Evolutionary conservation across 805 yeast genomes (phyloP).

Genomic region (Isabelozyma pseudorhagii): DNA sequence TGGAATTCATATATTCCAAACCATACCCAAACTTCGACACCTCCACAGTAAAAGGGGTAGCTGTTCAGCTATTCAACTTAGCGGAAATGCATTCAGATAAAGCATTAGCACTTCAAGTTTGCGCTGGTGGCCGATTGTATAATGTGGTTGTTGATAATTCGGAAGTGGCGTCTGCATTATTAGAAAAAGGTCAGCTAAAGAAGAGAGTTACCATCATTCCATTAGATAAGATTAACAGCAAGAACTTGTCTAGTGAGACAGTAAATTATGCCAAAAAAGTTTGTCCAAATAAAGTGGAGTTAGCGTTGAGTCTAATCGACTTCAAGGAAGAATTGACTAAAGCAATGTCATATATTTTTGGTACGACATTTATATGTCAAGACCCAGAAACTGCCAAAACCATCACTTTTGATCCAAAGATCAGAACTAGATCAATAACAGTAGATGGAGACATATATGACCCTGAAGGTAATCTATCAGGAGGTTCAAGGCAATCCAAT

Average conservation of each 20-base stretch:
- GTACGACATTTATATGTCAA: constrained; percentile 80
- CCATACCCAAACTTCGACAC: constrained; percentile 64
- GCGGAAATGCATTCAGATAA: constrained; percentile 53
- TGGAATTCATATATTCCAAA: constrained; percentile 69
- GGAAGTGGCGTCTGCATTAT: constrained; percentile 73
- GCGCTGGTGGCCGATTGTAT: constrained; percentile 90
- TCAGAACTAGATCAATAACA: constrained; percentile 81
- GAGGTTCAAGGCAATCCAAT: constrained; percentile 75
- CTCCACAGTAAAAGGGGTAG: constrained; percentile 75
- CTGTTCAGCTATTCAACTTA: constrained; percentile 76
- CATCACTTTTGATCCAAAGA: constrained; percentile 82
- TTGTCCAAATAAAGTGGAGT: constrained; percentile 82
- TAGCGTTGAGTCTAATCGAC: constrained; percentile 80
- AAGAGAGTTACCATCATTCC: constrained; percentile 91
- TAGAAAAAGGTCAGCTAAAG: constrained; percentile 74
- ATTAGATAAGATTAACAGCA: constrained; percentile 74
- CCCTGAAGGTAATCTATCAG: constrained; percentile 93
- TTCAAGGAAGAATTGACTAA: constrained; percentile 65
- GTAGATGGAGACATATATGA: constrained; percentile 92
- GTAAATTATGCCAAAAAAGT: constrained; percentile 67
- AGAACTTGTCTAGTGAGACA: constrained; percentile 48
- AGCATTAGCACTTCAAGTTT: constrained; percentile 83
- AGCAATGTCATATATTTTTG: constrained; percentile 93
- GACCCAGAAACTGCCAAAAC: constrained; percentile 86
- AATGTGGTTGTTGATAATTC: constrained; percentile 91